Base-by-base conservation (phyloP, 164 flowering plant species). In the Kalanchoe fedtschenkoi region DNA sequence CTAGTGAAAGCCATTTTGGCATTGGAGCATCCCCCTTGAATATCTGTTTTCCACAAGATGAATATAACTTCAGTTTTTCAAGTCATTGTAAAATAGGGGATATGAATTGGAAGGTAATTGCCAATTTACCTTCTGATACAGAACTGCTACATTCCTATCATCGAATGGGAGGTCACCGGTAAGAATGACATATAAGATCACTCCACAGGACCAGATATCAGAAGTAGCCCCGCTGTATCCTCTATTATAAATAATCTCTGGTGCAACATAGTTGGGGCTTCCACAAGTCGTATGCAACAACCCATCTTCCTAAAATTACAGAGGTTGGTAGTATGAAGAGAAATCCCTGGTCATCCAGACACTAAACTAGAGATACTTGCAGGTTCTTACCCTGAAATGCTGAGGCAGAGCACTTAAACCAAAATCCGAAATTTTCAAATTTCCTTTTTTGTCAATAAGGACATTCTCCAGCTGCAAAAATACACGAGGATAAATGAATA, bases 241-340 rank as follows among this genome's bases (percentile, higher is more conserved):
- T 74, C 80, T 77, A 68, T 90, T 93, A 13, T 82, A 75, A 28
- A 95, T 85, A 69, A 95, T 75, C 80, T 95, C 99, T 1, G 99
- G 99, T 3, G 99, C 99, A 76, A 95, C 96, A 70, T 95, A 95
- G 71, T 90, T 85, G 8, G 99, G 99, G 68, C 93, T 95, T 70
- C 99, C 99, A 63, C 99, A 93, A 37, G 96, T 87, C 64, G 99
- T 93, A 70, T 93, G 99, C 58, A 90, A 75, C 59, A 93, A 81
- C 1, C 99, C 97, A 54, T 91, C 97, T 65, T 72, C 83, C 96
- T 88, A 74, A 55, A 19, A 43, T 6, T 28, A 24, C 56, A n/a
- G 57, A 32, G 7, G 35, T 47, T 5, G 10, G 24, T 21, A 15
- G 56, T 5, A 35, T 43, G 33, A 6, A 6, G 56, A 29, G 17